Conservation (phyloP, 805 yeast species). For the Candida quercuum region DNA sequence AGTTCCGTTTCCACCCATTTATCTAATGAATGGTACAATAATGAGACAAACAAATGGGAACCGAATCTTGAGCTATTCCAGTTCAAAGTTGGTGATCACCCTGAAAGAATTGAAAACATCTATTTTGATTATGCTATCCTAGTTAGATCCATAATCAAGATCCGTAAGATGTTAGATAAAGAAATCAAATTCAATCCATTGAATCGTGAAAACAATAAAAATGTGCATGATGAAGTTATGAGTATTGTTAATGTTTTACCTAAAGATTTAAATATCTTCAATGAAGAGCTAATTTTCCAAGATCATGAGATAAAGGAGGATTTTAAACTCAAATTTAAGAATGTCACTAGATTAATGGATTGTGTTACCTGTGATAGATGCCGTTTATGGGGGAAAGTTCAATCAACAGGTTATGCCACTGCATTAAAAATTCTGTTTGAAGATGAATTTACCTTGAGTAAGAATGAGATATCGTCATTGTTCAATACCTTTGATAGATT, state of each 20-base stretch:
- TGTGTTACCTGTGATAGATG: slow-evolving; percentile 99
- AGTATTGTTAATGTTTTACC: slow-evolving; percentile 18
- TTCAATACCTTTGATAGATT: slow-evolving; percentile 90
- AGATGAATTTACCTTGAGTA: slow-evolving; percentile 45
- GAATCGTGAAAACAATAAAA: slow-evolving; percentile 34
- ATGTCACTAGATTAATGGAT: slow-evolving; percentile 91
- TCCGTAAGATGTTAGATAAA: slow-evolving; percentile 42
- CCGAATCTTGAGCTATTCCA: slow-evolving; percentile 80
- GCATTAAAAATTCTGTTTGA: slow-evolving; percentile 89
- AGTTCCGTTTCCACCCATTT: slow-evolving; percentile 92
- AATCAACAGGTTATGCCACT: slow-evolving; percentile 96
- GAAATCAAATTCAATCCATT: slow-evolving; percentile 43
- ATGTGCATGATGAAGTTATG: slow-evolving; percentile 39
- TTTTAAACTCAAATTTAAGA: slow-evolving; percentile 78
- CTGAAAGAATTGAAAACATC: slow-evolving; percentile 83
- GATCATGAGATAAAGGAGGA: slow-evolving; percentile 71
- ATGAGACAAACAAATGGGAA: slow-evolving; percentile 71
- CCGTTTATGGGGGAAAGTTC: slow-evolving; percentile 96
- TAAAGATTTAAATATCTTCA: slow-evolving; percentile 32
- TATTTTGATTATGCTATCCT: slow-evolving; percentile 91
- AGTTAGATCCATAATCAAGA: slow-evolving; percentile 72
- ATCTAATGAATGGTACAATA: slow-evolving; percentile 73
- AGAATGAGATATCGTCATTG: slow-evolving; percentile 84
- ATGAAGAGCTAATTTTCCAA: slow-evolving; percentile 45
- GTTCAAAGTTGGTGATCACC: slow-evolving; percentile 82